Evolutionary conservation across 2,329 filamentous ascomycete genomes (phyloP), one percentile per base, ranked within the genome.

Genomic region (Xylaria polymorpha): DNA sequence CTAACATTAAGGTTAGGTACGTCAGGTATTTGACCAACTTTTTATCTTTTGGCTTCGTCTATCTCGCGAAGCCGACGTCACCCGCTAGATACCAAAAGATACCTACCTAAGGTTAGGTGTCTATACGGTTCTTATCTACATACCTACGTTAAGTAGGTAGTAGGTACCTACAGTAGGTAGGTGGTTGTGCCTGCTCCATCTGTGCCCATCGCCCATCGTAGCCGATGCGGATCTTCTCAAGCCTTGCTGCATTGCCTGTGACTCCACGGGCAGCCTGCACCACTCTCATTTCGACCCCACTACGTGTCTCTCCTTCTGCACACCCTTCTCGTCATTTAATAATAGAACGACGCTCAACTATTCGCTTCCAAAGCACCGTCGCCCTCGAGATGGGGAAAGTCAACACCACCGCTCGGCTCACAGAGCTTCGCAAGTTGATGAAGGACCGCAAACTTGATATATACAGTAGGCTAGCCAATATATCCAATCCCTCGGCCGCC

Each of bases 361-460:
- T 65, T 60, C 72, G 73, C 39, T 72, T 69, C 64, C 71, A 70
- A 64, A 75, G 67, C 69, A 72, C 67, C 35, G 10, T 65, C 75
- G 68, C 74, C 71, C 72, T 79, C 77, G 78, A 82, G 41, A 97
- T 96, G 92, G 92, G 89, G 78, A 89, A 87, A 62, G 90, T 97
- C 74, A 85, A 96, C 81, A 98, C 94, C 43, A 89, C 90, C 64
- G 85, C 89, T 71, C 92, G 93, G 76, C 88, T 99, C 73, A 82
- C 88, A 72, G 87, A 88, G 81, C 87, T 99, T 77, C 89, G 96
- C 78, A 85, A 90, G 79, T 85, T 97, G 79, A 99, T 99, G 96
- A 90, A 89, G 82, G 87, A 94, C 81, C 87, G 92, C 77, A 91
- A 93, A 73, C 87, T 99, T 73, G 94, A 98, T 81, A 87, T 98